Evolutionary conservation across 176 grass and related monocot species (phyloP).

Genomic region (Melocanna baccifera): DNA sequence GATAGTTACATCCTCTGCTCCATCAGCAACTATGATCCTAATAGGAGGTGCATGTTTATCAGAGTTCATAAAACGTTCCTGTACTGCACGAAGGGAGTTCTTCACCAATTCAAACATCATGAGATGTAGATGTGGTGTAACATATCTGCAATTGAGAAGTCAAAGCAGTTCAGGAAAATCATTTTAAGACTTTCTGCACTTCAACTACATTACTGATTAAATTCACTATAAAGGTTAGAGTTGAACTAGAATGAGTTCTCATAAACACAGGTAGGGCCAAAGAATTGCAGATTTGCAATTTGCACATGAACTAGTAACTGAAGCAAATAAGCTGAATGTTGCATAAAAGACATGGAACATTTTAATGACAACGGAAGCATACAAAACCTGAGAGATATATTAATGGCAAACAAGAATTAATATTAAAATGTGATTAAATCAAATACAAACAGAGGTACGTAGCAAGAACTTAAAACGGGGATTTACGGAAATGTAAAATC

Average conservation of each 20-base stretch:
- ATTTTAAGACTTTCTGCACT: neutral
- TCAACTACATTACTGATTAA: neutral
- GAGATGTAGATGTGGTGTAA: constrained; percentile 80
- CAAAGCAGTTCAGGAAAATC: neutral
- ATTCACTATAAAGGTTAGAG: neutral
- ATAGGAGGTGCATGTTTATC: constrained; percentile 74
- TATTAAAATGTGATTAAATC: neutral
- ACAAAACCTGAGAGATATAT: neutral
- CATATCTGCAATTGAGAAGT: constrained; percentile 57
- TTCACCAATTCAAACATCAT: constrained; percentile 97
- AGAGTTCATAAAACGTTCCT: constrained; percentile 82
- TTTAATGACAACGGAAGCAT: constrained; percentile 1
- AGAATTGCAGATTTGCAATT: neutral
- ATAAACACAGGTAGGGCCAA: neutral
- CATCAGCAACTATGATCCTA: constrained; percentile 93
- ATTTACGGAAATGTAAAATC: constrained; percentile 89
- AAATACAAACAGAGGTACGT: neutral
- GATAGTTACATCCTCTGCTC: constrained; percentile 91
- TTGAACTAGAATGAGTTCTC: neutral
- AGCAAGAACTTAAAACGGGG: neutral
- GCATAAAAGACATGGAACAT: neutral
- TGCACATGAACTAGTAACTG: neutral
- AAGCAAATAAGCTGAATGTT: neutral
- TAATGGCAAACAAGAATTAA: neutral
- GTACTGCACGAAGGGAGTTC: constrained; percentile 96